Evolutionary conservation across 129 eudicot species (phyloP), one percentile per base, ranked within the genome.

Genomic region (Centrapalus pauciflorus): DNA sequence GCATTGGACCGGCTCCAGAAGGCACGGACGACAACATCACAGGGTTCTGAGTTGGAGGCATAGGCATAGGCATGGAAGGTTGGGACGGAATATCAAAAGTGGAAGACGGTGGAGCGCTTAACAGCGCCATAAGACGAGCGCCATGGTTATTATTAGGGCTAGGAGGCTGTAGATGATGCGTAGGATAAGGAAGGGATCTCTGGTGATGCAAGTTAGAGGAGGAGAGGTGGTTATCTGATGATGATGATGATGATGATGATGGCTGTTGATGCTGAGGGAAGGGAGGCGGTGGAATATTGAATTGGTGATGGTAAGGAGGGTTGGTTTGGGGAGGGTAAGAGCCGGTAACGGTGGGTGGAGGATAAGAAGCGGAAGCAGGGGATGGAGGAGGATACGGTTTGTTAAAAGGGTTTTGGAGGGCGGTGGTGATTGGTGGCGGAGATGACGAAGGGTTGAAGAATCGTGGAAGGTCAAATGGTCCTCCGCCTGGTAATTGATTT

Each of bases 91-190:
- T 45, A 21, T 84, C 89, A 4, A 70, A 51, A 16, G 74, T 43
- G 6, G 86, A 51, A 2, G 82, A 65, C 2, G 76, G 73, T 4
- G 99, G 87, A 11, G 82, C 74, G 2, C 76, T 80, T 56, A 93
- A 63, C 12, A 93, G 40, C 0, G 95, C 98, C 96, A 93, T 88
- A 1, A 93, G 64, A 28, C 89, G 63, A 7, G 98, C 96, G 7
- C 98, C 96, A 13, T 80, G 83, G 70, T 61, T 84, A 17, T 83
- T 78, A 64, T 66, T 83, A 50, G 71, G 75, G 59, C 33, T 71
- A 43, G 79, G 86, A 0, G 88, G 91, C 11, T 85, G 90, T 1
- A 81, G 81, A 1, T 89, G 81, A 8, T 85, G 87, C 1, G 83
- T 71, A 6, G 95, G 90, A 58, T 83, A 85, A 23, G 98, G 94